These are phyloP conservation scores for Tephrocybe rancida DNA, from an alignment of 768 basidiomycete species.

Conservation along the genomic window DNA sequence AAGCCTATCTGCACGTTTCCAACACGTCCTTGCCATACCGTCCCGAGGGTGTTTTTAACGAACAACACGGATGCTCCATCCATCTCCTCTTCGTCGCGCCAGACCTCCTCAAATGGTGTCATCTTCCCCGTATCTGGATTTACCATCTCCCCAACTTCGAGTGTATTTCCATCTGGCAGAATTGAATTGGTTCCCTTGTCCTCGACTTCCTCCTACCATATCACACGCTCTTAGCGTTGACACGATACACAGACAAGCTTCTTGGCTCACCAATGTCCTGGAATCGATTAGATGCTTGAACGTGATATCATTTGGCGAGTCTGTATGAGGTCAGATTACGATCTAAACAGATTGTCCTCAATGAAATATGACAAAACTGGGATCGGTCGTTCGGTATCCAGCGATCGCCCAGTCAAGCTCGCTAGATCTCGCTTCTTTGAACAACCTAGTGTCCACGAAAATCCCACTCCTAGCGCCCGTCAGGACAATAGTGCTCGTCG, in stretches of 20 bases:
- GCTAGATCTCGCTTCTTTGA: slow-evolving; percentile 22
- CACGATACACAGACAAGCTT: not conserved
- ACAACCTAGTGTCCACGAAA: slow-evolving; percentile 38
- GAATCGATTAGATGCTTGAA: slow-evolving; percentile 36
- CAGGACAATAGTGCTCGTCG: slow-evolving; percentile 37
- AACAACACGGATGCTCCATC: slow-evolving; percentile 13
- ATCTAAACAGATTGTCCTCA: not conserved
- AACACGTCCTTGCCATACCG: slow-evolving; percentile 18
- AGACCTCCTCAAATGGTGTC: slow-evolving; percentile 33
- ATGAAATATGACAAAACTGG: slow-evolving; percentile 5
- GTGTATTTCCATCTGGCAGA: slow-evolving; percentile 28
- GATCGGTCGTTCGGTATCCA: slow-evolving; percentile 29
- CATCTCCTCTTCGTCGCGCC: slow-evolving; percentile 28
- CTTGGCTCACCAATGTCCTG: slow-evolving; percentile 24
- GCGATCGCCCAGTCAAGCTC: slow-evolving; percentile 41
- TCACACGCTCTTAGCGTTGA: not conserved
- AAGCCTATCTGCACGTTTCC: slow-evolving; percentile 19
- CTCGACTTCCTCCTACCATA: slow-evolving; percentile 8
- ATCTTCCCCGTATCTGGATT: slow-evolving; percentile 31
- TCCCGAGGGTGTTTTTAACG: slow-evolving; percentile 14
- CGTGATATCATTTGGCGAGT: slow-evolving; percentile 20
- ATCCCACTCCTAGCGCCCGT: slow-evolving; percentile 28
- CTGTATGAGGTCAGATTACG: slow-evolving; percentile 9
- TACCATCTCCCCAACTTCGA: slow-evolving; percentile 35
- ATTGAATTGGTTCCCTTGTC: slow-evolving; percentile 28